Conservation (phyloP, 352 stramenopile genomes). For the Phytophthora lateralis region DNA sequence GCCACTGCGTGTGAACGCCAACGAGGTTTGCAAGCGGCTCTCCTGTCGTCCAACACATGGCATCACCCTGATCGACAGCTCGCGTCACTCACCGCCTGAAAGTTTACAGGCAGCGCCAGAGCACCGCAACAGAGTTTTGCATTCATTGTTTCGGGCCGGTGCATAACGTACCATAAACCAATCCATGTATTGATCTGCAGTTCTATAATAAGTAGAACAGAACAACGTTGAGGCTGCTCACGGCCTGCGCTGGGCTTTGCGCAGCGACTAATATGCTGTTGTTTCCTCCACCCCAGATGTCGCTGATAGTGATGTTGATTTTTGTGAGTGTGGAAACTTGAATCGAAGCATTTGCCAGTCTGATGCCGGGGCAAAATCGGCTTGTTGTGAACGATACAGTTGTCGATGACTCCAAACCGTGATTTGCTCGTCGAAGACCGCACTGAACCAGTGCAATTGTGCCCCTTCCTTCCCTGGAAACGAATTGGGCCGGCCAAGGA, state of each 20-base stretch:
- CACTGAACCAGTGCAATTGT: conserved; percentile 4
- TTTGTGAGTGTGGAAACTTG: not conserved
- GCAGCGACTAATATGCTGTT: not conserved
- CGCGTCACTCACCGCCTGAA: conserved; percentile 4
- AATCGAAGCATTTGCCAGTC: conserved; percentile 1
- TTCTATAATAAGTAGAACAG: too few species aligned
- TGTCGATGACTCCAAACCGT: conserved; percentile 6
- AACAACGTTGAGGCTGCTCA: not conserved
- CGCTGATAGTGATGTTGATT: not conserved
- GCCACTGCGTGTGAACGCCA: conserved; percentile 10
- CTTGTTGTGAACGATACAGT: conserved; percentile 25
- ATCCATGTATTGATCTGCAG: not conserved
- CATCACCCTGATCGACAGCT: conserved; percentile 14
- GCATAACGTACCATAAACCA: too few species aligned
- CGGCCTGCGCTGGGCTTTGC: too few species aligned
- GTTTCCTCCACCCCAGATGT: not conserved
- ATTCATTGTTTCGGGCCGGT: not conserved
- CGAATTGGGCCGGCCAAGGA: conserved; percentile 2
- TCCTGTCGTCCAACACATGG: conserved; percentile 21
- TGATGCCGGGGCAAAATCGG: conserved; percentile 4
- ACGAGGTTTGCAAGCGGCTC: conserved; percentile 17
- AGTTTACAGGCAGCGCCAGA: not conserved
- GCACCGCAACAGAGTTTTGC: not conserved
- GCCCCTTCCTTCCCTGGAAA: conserved; percentile 4
- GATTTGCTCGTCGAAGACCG: conserved; percentile 20